Base-by-base conservation (phyloP, 108 stramenopile species). In the Hondaea fermentalgiana region DNA sequence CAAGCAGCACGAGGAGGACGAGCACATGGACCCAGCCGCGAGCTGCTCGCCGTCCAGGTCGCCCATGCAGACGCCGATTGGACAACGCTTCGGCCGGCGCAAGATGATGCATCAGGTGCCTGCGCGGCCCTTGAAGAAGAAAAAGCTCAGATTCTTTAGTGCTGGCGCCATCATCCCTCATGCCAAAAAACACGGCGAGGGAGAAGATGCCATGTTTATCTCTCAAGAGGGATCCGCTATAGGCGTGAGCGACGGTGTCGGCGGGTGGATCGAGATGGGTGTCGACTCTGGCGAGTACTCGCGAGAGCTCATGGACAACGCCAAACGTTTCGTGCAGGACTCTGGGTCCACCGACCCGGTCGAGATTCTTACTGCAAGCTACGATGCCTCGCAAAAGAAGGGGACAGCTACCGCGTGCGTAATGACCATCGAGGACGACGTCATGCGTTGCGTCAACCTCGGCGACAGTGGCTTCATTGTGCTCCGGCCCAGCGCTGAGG, bases 381-480 rank as follows among this genome's bases (percentile, higher is more conserved):
- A 28, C 16, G 53, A 57, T 29, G 57, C 87, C 5, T 17, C 57
- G 29, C 19, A 47, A 6, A 47, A 53, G 51, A 19, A 12, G 87
- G 87, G 87, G 10, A 57, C 57, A 5, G 35, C 29, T 5, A 87
- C 87, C 4, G n/a, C 35, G 35, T 87, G 87, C 57, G 8, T 87
- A 5, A 57, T 57, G 53, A 57, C 87, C 42, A 25, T 87, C 57
- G 17, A 55, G 25, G 87, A 29, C 87, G 35, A 29, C 25, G 23
- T 23, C 25, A 23, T 87, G n/a, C 87, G 87, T 23, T 25, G 29
- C 17, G 49, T 44, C 53, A 87, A 87, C 87, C n/a, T 87, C 3
- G 87, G 87, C n/a, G 87, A 87, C 57, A 87, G 87, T 55, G 87
- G 87, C 43, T 87, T 23, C 16, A 23, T 87, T 4, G 57, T 87